A percentile compares a stretch with the other conserved stretches of the same genome.
Conservation (phyloP, 2,329 filamentous ascomycete genomes). For the Calonectria pseudoturangicola region DNA sequence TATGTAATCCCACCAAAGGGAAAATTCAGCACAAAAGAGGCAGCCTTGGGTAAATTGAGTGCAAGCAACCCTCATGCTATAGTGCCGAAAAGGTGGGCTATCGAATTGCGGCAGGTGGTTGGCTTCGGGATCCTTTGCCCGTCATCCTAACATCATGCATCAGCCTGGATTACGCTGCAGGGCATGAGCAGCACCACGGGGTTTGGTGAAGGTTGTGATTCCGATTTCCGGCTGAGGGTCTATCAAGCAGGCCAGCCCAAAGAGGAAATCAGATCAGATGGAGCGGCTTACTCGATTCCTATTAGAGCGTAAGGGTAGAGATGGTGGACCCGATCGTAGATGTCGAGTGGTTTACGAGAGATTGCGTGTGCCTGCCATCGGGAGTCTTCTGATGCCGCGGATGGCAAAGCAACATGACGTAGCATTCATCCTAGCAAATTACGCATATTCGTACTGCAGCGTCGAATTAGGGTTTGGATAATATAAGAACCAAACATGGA, state of each 20-base stretch:
- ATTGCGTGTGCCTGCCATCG: constrained; percentile 5
- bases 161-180: neutral
- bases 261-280: constrained; percentile 5
- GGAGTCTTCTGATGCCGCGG: constrained; percentile 3
- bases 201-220: neutral
- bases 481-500: constrained; percentile 17
- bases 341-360: neutral
- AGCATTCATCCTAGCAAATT: neutral
- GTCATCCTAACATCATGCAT: neutral
- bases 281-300: neutral
- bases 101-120: neutral
- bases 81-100: neutral
- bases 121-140: neutral
- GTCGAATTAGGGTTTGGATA: constrained; percentile 27
- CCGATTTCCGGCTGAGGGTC: neutral
- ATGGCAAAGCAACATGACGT: constrained; percentile 12
- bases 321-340: neutral
- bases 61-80: neutral
- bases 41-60: constrained; percentile 21
- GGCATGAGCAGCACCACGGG: neutral
- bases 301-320: constrained; percentile 5
- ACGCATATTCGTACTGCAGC: constrained; percentile 10
- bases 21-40: constrained; percentile 8
- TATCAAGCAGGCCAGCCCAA: neutral
- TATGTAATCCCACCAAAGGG: constrained; percentile 23